Evolutionary conservation across 768 basidiomycete species (phyloP), one percentile per base, ranked within the genome.

Genomic region (Auricularia auricula-judae): DNA sequence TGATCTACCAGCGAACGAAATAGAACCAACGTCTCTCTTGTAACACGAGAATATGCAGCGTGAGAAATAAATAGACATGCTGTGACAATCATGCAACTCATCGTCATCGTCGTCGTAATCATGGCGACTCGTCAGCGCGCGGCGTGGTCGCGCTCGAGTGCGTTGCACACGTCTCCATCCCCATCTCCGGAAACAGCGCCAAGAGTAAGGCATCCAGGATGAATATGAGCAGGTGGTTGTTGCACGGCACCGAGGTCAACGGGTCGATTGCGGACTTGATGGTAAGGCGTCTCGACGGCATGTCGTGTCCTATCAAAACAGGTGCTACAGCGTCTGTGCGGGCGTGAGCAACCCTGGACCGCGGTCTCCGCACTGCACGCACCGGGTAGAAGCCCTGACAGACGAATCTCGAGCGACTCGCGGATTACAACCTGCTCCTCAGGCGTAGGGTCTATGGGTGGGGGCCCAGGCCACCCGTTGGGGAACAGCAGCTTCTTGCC

Each of bases 401-500:
- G 51, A 36, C 81, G 70, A 63, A 69, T 64, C 56, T 81, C 74
- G 3, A 84, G 66, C 58, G 72, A 70, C 8, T 71, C 66, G 36
- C 83, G 81, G 61, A 92, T 77, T 39, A 76, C 80, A 1, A 77
- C 76, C 68, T 91, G 88, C 73, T 95, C 93, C 67, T 90, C 90
- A 1, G 77, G 76, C 0, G 87, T 85, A 18, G 94, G 95, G 54
- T 91, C 90, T 1, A 82, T 76, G 1, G 88, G 85, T 0, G 85
- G 74, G 0, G 86, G 84, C 0, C 82, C 89, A 1, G 93, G 93
- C 75, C 91, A 92, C 14, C 96, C 95, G 66, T 86, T 86, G 3
- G 96, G 95, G 72, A 96, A 98, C 34, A 98, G 79, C 7, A 87
- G 81, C 8, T 80, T 80, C 69, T 90, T 91, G 14, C 85, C 75